These are phyloP conservation scores for Mucor velutinosus DNA, from an alignment of 371 early-diverging fungal genomes.

Conservation along the genomic window DNA sequence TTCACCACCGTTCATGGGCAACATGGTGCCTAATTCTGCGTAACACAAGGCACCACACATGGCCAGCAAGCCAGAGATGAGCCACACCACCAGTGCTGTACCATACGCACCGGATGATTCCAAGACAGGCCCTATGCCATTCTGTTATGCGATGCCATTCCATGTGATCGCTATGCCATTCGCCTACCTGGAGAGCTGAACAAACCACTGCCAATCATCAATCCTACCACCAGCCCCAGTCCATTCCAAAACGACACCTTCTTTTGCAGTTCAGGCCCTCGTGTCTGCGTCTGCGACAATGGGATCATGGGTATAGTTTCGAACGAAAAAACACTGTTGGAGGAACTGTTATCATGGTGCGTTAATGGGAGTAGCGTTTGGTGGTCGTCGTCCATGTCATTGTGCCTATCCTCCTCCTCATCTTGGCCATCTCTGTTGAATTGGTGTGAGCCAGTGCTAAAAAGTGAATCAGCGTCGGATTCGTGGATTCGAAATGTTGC, in stretches of 20 bases:
- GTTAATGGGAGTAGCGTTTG: conserved; percentile 40
- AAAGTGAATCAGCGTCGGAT: conserved; percentile 33
- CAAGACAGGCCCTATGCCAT: conserved; percentile 61
- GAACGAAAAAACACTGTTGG: conserved; percentile 50
- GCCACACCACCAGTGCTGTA: conserved; percentile 80
- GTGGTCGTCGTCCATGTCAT: conserved; percentile 32
- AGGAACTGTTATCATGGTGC: conserved; percentile 35
- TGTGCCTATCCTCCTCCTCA: conserved; percentile 22
- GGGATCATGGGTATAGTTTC: conserved; percentile 62
- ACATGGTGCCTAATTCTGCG: conserved; percentile 86
- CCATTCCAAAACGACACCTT: conserved; percentile 75
- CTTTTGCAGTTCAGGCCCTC: conserved; percentile 62
- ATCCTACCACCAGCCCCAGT: conserved; percentile 71
- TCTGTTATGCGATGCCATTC: not conserved
- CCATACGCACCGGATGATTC: conserved; percentile 68
- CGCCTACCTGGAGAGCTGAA: conserved; percentile 77
- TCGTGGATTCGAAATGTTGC: conserved; percentile 6
- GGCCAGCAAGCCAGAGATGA: conserved; percentile 74
- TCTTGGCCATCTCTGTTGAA: conserved; percentile 19
- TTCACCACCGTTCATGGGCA: conserved; percentile 89
- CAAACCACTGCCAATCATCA: conserved; percentile 88
- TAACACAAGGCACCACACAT: conserved; percentile 79
- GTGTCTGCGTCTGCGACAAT: conserved; percentile 48
- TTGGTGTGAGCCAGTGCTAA: conserved; percentile 29
- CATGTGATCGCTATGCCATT: conserved; percentile 24